Percentiles rank a stretch among this genome's conserved stretches.
Conservation (phyloP, 1,139 yeast species). For the Kodamaea fungicola region DNA sequence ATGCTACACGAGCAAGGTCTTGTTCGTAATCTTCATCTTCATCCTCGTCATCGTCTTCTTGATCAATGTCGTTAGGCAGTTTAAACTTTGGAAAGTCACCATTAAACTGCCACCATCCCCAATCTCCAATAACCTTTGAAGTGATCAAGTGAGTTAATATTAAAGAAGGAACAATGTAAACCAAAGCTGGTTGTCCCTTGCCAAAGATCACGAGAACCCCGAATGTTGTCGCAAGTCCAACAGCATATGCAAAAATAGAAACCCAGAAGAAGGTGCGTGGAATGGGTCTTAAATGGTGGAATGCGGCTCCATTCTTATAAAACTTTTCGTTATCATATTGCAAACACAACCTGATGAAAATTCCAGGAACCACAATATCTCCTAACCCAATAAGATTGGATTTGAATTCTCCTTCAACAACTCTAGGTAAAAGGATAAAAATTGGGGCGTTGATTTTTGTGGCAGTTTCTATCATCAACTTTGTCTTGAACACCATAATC, state of each 20-base stretch:
- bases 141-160: conserved; percentile 16
- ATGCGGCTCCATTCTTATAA: conserved; percentile 29
- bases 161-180: conserved; percentile 58
- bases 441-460: conserved; percentile 53
- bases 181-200: conserved; percentile 64
- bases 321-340: conserved; percentile 45
- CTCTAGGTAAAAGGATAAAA: conserved; percentile 48
- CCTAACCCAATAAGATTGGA: conserved; percentile 47
- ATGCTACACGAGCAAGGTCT: conserved; percentile 13
- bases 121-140: conserved; percentile 14
- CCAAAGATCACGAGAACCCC: conserved; percentile 33
- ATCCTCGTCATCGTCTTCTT: conserved; percentile 11
- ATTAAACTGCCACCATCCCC: conserved; percentile 16
- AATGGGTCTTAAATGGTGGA: conserved; percentile 38
- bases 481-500: conserved; percentile 62
- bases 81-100: conserved; percentile 22
- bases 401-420: conserved; percentile 2
- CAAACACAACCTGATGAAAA: conserved; percentile 45
- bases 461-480: conserved; percentile 64
- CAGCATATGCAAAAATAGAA: conserved; percentile 40
- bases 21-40: conserved; percentile 15
- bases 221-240: conserved; percentile 45
- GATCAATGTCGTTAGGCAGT: conserved; percentile 9
- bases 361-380: conserved; percentile 59
- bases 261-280: conserved; percentile 44